Percentiles rank a stretch among this genome's conserved stretches.
phyloP scores from a whole-genome alignment of 306 rosid species.

The Argentina anserina region DNA sequence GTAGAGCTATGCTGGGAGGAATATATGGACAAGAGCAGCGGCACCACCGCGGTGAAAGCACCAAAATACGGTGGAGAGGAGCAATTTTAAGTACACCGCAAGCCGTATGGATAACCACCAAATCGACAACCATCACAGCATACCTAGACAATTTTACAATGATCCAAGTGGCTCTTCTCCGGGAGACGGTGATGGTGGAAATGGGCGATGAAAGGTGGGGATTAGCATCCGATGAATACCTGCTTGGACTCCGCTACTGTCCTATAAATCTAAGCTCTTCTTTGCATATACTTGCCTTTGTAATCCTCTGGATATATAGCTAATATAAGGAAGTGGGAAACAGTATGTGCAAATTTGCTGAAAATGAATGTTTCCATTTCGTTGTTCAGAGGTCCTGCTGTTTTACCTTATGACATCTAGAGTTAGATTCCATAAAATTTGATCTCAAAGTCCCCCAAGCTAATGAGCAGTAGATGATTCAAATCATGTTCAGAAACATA shows the following conservation, averaged over 20 bases:
- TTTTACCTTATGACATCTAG: too few relatives aligned
- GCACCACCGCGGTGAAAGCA: conserved; percentile 19
- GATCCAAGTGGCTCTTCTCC: conserved; percentile 24
- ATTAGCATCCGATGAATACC: background rate
- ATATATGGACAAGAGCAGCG: conserved; percentile 43
- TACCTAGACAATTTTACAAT: conserved; percentile 39
- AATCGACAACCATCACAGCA: conserved; percentile 37
- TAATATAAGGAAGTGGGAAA: background rate
- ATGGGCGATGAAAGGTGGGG: background rate
- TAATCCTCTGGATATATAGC: too few relatives aligned
- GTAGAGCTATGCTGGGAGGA: conserved; percentile 37
- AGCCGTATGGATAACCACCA: conserved; percentile 34
- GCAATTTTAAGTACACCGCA: conserved; percentile 20
- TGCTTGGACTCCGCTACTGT: background rate
- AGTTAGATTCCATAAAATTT: background rate
- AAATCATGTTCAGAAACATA: background rate
- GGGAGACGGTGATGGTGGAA: conserved; percentile 28
- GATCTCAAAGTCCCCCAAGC: background rate
- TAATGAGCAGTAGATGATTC: background rate
- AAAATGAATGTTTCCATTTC: background rate
- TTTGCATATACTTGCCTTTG: background rate
- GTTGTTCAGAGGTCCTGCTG: background rate
- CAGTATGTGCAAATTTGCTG: background rate
- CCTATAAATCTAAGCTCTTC: background rate
- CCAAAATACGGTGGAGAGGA: conserved; percentile 30